Conservation (phyloP, 768 basidiomycete genomes). For the Collybia sp. region DNA sequence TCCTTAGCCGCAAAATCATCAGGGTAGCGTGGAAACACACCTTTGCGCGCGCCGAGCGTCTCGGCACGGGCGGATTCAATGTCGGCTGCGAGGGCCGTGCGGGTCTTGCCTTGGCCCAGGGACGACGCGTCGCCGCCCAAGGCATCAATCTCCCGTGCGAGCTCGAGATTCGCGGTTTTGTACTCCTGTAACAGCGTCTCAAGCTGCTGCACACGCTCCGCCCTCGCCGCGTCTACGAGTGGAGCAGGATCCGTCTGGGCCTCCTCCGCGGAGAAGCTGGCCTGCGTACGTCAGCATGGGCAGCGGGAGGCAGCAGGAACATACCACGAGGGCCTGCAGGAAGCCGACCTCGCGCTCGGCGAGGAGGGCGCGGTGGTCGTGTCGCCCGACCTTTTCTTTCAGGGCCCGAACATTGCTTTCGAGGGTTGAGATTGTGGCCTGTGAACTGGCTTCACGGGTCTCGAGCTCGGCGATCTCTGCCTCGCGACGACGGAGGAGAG, state of each 20-base stretch:
- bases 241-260: constrained; percentile 13
- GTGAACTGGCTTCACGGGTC: constrained; percentile 29
- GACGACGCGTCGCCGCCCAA: constrained; percentile 28
- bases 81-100: constrained; percentile 32
- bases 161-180: constrained; percentile 39
- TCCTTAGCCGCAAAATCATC: no score
- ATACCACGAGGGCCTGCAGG: constrained; percentile 59
- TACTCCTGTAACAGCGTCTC: constrained; percentile 52
- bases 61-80: constrained; percentile 23
- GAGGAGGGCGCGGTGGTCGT: constrained; percentile 23
- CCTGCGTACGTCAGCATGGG: constrained; percentile 27
- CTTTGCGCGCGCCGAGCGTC: constrained; percentile 32
- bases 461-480: constrained; percentile 40
- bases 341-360: constrained; percentile 64
- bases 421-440: constrained; percentile 23
- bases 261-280: constrained; percentile 62
- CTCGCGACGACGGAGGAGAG: constrained; percentile 50
- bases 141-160: constrained; percentile 45
- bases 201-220: constrained; percentile 46
- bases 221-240: constrained; percentile 27
- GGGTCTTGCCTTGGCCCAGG: constrained; percentile 15
- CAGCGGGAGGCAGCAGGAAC: constrained; percentile 16
- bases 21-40: no score
- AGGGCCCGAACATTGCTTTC: constrained; percentile 31
- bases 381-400: constrained; percentile 29